Evolutionary conservation across 176 grass and related monocot species (phyloP).

Genomic region (Ensete glaucum): DNA sequence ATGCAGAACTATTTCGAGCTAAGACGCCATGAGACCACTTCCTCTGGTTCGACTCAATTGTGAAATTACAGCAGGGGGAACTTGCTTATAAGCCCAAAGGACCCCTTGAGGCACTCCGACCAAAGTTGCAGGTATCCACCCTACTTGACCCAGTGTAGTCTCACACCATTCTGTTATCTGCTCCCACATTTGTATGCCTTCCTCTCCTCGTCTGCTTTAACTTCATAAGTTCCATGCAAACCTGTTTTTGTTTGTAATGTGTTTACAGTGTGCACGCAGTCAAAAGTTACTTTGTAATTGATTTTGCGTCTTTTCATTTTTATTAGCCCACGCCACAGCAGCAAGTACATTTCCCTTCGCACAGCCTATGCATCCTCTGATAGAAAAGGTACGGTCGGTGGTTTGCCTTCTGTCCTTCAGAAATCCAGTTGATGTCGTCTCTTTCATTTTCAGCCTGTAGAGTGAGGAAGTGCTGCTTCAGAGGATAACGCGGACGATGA

Average conservation of each 20-base stretch:
- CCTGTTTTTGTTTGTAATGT: too few species aligned
- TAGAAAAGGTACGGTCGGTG: background rate
- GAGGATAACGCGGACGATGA: background rate
- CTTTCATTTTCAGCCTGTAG: background rate
- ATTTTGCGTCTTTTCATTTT: background rate
- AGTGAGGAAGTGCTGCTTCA: background rate
- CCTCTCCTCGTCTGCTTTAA: too few species aligned
- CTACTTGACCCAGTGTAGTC: background rate
- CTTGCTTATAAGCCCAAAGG: constrained; percentile 1
- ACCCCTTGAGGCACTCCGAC: constrained; percentile 4
- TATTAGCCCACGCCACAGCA: background rate
- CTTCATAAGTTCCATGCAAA: too few species aligned
- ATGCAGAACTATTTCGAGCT: too few species aligned
- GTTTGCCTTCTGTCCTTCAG: too few species aligned
- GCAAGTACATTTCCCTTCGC: background rate
- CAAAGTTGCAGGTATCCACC: background rate
- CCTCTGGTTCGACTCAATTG: background rate
- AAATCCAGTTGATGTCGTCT: background rate
- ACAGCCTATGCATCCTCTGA: background rate
- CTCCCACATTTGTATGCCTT: too few species aligned
- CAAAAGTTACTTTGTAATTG: background rate
- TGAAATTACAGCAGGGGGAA: background rate
- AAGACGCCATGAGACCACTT: too few species aligned
- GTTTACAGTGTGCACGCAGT: background rate
- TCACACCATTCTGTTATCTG: too few species aligned